A percentile compares a stretch with the other conserved stretches of the same genome.
Conservation (phyloP, 768 basidiomycete species). For the Cyathus striatus region DNA sequence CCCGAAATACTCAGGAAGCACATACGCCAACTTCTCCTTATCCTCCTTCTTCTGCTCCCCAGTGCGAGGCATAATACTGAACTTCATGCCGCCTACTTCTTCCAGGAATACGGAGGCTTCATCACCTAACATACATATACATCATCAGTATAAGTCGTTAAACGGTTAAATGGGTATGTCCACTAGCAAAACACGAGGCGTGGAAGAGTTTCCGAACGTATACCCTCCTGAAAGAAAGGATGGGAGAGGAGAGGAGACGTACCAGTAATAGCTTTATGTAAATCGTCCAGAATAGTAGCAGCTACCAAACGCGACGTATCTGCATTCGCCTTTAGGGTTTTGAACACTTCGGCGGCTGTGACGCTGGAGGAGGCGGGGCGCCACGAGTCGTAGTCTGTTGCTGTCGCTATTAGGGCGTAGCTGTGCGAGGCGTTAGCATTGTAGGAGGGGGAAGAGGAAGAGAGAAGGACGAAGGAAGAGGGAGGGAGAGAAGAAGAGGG, state of each 20-base stretch:
- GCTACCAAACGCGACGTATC: constrained; percentile 78
- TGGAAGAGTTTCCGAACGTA: no score
- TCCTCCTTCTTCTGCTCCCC: constrained; percentile 55
- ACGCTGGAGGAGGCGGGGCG: constrained; percentile 74
- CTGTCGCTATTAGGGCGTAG: constrained; percentile 86
- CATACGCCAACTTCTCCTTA: constrained; percentile 61
- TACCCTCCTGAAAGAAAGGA: no score
- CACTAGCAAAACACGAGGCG: no score
- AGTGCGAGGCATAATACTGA: constrained; percentile 74
- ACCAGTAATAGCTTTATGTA: constrained; percentile 43
- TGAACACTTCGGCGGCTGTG: constrained; percentile 83
- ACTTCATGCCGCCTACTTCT: constrained; percentile 80
- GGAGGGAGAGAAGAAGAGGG: no score
- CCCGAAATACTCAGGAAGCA: constrained; percentile 71
- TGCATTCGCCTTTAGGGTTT: constrained; percentile 82
- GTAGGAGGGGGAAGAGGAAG: background rate
- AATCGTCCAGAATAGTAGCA: constrained; percentile 62
- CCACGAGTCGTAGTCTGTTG: constrained; percentile 98
- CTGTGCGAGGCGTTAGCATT: constrained; percentile 35
- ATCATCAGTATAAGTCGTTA: no score
- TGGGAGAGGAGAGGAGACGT: no score
- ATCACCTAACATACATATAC: no score
- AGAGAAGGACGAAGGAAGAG: no score
- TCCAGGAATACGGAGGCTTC: constrained; percentile 48
- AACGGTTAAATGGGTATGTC: no score